phyloP scores from a whole-genome alignment of 2,329 filamentous ascomycete species.

The Ciborinia camelliae region DNA sequence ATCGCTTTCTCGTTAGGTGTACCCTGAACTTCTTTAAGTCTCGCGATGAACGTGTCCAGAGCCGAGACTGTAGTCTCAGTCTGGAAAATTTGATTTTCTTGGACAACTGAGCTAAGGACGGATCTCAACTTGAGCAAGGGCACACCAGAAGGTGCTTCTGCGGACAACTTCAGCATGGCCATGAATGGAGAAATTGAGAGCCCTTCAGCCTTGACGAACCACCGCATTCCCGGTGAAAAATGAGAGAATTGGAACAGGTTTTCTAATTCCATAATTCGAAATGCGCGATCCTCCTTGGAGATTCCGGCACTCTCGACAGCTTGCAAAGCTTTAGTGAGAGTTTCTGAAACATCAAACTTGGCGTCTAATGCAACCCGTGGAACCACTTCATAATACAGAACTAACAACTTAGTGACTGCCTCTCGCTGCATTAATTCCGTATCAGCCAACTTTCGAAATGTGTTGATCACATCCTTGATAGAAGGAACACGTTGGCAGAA shows the following conservation, averaged over 20 bases:
- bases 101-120: constrained; percentile 58
- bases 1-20: constrained; percentile 44
- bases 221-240: constrained; percentile 79
- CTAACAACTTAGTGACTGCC: constrained; percentile 71
- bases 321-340: constrained; percentile 66
- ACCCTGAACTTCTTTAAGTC: constrained; percentile 33
- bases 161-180: constrained; percentile 61
- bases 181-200: constrained; percentile 67
- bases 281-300: constrained; percentile 47
- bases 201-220: constrained; percentile 74
- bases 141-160: constrained; percentile 47
- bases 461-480: constrained; percentile 74
- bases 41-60: constrained; percentile 48
- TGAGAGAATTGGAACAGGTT: constrained; percentile 78
- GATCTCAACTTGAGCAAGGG: constrained; percentile 50
- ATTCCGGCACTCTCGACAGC: constrained; percentile 51
- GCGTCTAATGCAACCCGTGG: constrained; percentile 77
- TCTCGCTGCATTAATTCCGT: constrained; percentile 74
- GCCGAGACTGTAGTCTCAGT: constrained; percentile 42
- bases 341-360: constrained; percentile 82
- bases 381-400: constrained; percentile 79
- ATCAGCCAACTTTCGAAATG: constrained; percentile 66
- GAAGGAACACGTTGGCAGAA: constrained; percentile 77
- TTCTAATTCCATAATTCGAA: constrained; percentile 71
- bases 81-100: constrained; percentile 65